Base-by-base conservation (phyloP, 2,329 filamentous ascomycete genomes). In the Balansia obtecta region DNA sequence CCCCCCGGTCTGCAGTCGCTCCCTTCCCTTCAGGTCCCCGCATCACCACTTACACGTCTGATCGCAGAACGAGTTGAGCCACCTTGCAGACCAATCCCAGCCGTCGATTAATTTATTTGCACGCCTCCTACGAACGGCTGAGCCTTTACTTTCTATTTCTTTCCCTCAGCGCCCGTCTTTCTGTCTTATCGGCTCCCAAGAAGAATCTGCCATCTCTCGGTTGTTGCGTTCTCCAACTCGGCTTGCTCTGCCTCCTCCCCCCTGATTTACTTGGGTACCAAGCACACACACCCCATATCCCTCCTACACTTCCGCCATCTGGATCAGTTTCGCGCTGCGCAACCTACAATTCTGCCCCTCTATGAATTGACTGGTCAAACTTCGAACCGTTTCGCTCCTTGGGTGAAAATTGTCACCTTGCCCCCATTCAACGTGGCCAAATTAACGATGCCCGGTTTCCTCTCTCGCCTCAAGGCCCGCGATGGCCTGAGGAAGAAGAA, bases 401-500 rank as follows among this genome's bases (percentile, higher is more conserved):
- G 16, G 16, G 46, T 34, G 39, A 6, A 49, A 38, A 30, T 18
- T 20, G 20, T 20, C 42, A 41, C 27, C 42, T 40, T 50, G 13
- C 18, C 41, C 13, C 34, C 10, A 30, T 38, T 20, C 20, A 40
- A 45, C 22, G 12, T 32, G 22, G 9, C 15, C 49, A 37, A 15
- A 27, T 47, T 52, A 60, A 71, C 56, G 48, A 81, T 81, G 77
- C 71, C 76, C 54, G 72, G 77, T 59, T 67, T 81, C 56, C 80
- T 82, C 61, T 78, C 78, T 54, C 75, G 76, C 60, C 71, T 91
- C 68, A 88, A 88, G 75, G 77, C 79, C 71, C 89, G 84, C 71
- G 87, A 93, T 71, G 76, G 75, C 63, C 69, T 72, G 57, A 76
- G 75, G 58, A 83, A 80, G 66, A 86, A 85, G 69, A 90, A 89